These are phyloP conservation scores for Aspergillus ochraceus DNA, from an alignment of 2,329 filamentous ascomycete species.

Conservation along the genomic window DNA sequence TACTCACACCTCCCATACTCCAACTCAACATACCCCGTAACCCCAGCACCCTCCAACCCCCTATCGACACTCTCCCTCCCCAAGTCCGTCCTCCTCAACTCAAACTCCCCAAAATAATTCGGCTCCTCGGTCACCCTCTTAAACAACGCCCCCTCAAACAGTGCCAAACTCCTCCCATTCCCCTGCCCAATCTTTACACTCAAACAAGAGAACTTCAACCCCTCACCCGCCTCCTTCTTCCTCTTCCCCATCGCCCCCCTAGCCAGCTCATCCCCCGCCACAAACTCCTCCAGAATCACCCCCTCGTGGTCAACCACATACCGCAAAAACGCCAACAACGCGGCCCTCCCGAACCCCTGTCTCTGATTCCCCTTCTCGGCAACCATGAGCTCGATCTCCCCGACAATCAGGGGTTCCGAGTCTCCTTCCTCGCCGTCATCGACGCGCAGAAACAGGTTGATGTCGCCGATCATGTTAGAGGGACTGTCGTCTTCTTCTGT, in stretches of 20 bases:
- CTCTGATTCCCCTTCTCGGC: constrained; percentile 60
- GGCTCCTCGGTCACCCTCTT: constrained; percentile 47
- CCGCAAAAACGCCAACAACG: constrained; percentile 66
- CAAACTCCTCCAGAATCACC: constrained; percentile 60
- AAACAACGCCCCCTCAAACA: constrained; percentile 65
- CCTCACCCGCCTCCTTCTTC: constrained; percentile 1
- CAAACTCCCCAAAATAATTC: constrained; percentile 70
- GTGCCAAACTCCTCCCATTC: constrained; percentile 57
- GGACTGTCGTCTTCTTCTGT: constrained; percentile 52
- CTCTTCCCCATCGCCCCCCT: constrained; percentile 11
- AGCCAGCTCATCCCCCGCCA: constrained; percentile 14
- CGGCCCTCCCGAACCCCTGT: constrained; percentile 64
- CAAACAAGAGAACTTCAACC: constrained; percentile 44
- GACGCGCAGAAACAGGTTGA: constrained; percentile 75
- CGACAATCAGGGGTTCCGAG: constrained; percentile 47
- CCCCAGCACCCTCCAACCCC: constrained; percentile 30
- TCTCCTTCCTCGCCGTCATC: constrained; percentile 53
- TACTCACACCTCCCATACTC: constrained; percentile 31
- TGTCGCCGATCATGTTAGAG: constrained; percentile 67
- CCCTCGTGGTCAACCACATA: constrained; percentile 62
- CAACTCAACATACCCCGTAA: constrained; percentile 41
- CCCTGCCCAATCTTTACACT: constrained; percentile 62
- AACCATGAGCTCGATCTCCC: constrained; percentile 87
- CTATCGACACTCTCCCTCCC: constrained; percentile 23
- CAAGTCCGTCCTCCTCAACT: constrained; percentile 50